Conservation (phyloP, 2,329 filamentous ascomycete genomes). For the Ophiostoma australiae region DNA sequence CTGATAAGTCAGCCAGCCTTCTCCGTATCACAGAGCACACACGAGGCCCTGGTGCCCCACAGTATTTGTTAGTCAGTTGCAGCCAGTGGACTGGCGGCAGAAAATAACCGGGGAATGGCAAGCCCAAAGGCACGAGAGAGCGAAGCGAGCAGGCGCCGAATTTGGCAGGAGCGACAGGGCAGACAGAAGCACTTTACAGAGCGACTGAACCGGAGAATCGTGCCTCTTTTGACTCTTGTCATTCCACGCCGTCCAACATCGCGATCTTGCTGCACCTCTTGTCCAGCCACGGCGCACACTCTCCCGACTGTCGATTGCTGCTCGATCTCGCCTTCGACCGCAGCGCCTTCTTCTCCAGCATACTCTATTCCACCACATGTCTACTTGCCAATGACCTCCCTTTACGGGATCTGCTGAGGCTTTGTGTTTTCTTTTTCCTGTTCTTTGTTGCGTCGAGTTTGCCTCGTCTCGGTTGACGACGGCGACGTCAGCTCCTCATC, state of each 20-base stretch:
- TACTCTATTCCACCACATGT: conserved; percentile 6
- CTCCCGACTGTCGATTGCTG: neutral
- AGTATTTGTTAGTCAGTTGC: conserved; percentile 14
- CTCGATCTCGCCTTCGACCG: neutral
- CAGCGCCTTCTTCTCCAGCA: neutral
- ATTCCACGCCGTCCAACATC: neutral
- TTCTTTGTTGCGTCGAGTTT: neutral
- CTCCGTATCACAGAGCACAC: neutral
- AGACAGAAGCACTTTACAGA: neutral
- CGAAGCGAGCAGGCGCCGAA: conserved; percentile 18
- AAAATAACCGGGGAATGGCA: neutral
- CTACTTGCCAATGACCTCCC: conserved; percentile 6
- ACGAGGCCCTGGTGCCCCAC: conserved; percentile 7
- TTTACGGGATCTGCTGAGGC: conserved; percentile 1
- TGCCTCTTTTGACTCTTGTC: neutral
- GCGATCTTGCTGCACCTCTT: neutral
- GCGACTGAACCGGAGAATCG: neutral
- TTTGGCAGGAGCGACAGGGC: conserved; percentile 15
- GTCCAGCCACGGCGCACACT: neutral
- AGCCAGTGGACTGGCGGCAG: conserved; percentile 9
- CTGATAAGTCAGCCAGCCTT: conserved; percentile 13
- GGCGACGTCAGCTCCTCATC: neutral
- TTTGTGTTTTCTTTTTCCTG: conserved; percentile 14
- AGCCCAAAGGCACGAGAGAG: conserved; percentile 8
- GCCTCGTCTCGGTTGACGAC: neutral